A percentile compares a stretch with the other conserved stretches of the same genome.
Conservation (phyloP, 2,329 filamentous ascomycete genomes). For the Sarocladium brachiariae region DNA sequence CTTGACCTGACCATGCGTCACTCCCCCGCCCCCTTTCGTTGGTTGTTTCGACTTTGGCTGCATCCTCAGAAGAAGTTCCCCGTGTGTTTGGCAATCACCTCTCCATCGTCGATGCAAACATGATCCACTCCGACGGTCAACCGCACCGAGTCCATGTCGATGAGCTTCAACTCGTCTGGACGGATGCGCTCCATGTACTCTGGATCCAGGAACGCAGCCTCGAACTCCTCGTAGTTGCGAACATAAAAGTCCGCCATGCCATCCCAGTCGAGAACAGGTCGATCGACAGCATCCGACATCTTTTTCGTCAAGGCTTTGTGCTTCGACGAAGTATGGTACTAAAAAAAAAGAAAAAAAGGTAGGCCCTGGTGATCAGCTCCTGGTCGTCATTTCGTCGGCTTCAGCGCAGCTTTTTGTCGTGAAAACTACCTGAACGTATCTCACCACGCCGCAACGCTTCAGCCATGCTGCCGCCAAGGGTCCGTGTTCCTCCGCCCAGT, state of each 20-base stretch:
- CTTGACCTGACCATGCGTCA: too few relatives aligned
- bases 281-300: constrained; percentile 3
- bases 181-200: constrained; percentile 5
- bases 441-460: constrained; percentile 4
- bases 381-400: too few relatives aligned
- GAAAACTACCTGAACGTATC: constrained; percentile 6
- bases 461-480: constrained; percentile 5
- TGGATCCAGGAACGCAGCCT: constrained; percentile 1
- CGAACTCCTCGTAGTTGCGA: constrained; percentile 5
- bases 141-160: constrained; percentile 2
- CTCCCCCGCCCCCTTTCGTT: too few relatives aligned
- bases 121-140: constrained; percentile 5
- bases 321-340: constrained; percentile 6
- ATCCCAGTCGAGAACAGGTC: constrained; percentile 7
- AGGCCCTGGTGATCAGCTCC: too few relatives aligned
- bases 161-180: constrained; percentile 4
- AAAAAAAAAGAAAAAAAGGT: too few relatives aligned
- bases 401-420: too few relatives aligned
- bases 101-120: not conserved
- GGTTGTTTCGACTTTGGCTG: too few relatives aligned
- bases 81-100: not conserved
- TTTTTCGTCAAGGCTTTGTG: not conserved
- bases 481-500: constrained; percentile 6
- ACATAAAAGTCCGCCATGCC: constrained; percentile 8
- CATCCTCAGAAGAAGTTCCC: not conserved